Base-by-base conservation (phyloP, 306 rosid species). In the Adenanthera pavonina region DNA sequence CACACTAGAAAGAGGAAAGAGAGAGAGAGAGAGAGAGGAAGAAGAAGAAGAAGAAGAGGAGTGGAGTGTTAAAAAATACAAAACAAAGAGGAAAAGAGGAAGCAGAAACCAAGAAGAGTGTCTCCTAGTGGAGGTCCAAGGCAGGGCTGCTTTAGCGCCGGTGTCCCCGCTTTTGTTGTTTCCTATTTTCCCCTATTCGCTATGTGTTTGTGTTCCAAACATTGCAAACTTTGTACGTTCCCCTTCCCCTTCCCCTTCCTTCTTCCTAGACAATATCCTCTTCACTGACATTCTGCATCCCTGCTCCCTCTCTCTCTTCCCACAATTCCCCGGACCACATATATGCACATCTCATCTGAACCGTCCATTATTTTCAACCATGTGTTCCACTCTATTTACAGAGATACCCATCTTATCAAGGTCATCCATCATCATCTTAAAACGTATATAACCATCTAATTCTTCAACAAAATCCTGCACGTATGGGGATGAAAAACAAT, bases 121-220 rank as follows among this genome's bases (percentile, higher is more conserved):
- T 90, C 91, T 83, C 93, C 95, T 72, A 83, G 71, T 81, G 82
- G 61, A 92, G 89, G 87, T 72, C 90, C 97, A 90, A 93, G 94
- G 91, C 94, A 95, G 91, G 88, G 82, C 95, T 89, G 79, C 88
- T 90, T 92, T 86, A 75, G 95, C 94, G 99, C 94, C 99, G 97
- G 93, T 95, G 99, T 95, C 92, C 86, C 92, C 95, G 92, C 89
- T 88, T 92, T 80, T 72, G 82, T 72, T 82, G 83, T 83, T 85
- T 59, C 59, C 69, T 81, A 76, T 72, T 77, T 80, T 14, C 53
- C 80, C 65, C 61, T 54, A 82, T 77, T 78, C 75, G 59, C 74
- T 75, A 36, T 34, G n/a, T 84, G 82, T 83, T 19, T 85, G 67
- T 65, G 72, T 76, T 69, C 41, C 48, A 84, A 82, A 86, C 65